Evolutionary conservation across 441 rosid species (phyloP).

Genomic region (Gossypium lobatum): DNA sequence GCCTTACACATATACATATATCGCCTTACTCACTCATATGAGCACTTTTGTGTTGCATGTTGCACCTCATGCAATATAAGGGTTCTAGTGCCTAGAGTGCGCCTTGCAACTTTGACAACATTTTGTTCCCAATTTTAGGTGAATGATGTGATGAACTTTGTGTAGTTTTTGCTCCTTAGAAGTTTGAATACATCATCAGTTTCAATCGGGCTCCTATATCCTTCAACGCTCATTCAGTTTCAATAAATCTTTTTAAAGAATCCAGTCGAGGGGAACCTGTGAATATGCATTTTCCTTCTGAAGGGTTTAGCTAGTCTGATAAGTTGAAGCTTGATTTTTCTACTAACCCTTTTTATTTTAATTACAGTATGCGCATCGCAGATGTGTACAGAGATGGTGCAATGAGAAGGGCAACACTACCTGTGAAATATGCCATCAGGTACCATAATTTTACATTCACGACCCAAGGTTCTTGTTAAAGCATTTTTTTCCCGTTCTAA

Average conservation of each 20-base stretch:
- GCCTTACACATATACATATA: not conserved
- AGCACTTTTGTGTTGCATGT: not conserved
- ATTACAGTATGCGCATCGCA: constrained; percentile 67
- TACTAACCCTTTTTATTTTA: constrained; percentile 9
- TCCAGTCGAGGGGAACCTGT: not conserved
- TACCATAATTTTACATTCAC: constrained; percentile 16
- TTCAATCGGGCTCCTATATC: not conserved
- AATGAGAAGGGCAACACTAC: constrained; percentile 69
- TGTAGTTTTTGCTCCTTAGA: not conserved
- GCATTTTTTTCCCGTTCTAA: not conserved
- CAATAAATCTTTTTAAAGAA: not conserved
- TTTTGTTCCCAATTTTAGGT: not conserved
- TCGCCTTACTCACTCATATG: not conserved
- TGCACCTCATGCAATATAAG: constrained; percentile 1
- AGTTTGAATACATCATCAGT: not conserved
- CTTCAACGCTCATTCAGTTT: not conserved
- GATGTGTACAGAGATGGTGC: constrained; percentile 82
- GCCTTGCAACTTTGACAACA: not conserved
- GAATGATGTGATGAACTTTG: not conserved
- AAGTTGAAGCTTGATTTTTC: not conserved
- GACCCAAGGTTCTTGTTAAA: not conserved
- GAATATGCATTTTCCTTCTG: not conserved
- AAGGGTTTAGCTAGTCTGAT: not conserved
- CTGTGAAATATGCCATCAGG: constrained; percentile 86
- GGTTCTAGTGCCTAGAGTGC: not conserved